Conservation (phyloP, 148 eudicot genomes). For the Polygonum maritimum region DNA sequence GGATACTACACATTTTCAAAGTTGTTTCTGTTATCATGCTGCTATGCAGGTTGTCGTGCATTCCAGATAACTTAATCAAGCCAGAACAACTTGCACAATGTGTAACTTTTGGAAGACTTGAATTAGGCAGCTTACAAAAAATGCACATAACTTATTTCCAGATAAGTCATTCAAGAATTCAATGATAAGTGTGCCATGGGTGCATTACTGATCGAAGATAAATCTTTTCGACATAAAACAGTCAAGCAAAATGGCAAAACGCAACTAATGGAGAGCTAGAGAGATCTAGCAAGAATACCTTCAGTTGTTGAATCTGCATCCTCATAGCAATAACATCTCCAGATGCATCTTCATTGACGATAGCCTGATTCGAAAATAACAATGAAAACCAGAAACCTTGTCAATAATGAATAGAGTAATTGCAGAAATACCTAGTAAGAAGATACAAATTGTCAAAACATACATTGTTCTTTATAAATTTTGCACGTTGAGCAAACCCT, state of each 20-base stretch:
- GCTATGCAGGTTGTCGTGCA: background rate
- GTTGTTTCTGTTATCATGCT: background rate
- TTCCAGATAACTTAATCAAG: background rate
- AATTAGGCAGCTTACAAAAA: too few relatives aligned
- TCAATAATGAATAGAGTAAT: background rate
- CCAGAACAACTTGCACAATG: too few relatives aligned
- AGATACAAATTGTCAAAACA: constrained; percentile 16
- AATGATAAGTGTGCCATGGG: too few relatives aligned
- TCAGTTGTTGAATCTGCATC: constrained; percentile 85
- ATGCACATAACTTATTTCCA: too few relatives aligned
- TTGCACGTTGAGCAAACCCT: constrained; percentile 99
- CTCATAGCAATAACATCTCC: constrained; percentile 97
- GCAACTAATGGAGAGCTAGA: background rate
- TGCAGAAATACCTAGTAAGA: background rate
- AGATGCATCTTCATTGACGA: constrained; percentile 97
- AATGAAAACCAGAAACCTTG: background rate
- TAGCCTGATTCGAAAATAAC: constrained; percentile 42
- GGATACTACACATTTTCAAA: background rate
- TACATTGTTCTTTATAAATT: constrained; percentile 95
- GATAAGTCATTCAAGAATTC: too few relatives aligned
- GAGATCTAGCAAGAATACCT: constrained; percentile 36
- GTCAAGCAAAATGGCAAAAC: background rate
- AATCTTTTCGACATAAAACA: too few relatives aligned
- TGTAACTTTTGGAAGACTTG: too few relatives aligned
- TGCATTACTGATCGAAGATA: too few relatives aligned